Conservation (phyloP, 1,284 basidiomycete species). For the Termitomyces sp. region DNA sequence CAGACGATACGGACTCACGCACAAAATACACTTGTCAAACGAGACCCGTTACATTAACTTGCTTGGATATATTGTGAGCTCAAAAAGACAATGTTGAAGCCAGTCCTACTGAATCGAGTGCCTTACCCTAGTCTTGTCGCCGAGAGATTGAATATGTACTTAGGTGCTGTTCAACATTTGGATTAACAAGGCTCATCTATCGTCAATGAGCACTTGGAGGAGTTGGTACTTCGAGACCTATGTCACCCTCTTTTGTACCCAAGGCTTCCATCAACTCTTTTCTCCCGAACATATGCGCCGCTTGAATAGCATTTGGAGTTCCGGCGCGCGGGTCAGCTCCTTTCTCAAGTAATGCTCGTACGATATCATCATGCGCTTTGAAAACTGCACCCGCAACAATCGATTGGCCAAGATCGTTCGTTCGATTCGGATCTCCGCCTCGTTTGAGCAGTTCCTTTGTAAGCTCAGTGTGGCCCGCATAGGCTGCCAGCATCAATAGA, state of each 20-base stretch:
- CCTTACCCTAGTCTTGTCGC: not conserved
- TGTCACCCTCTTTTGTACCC: constrained; percentile 54
- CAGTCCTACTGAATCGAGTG: not conserved
- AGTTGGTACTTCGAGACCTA: constrained; percentile 27
- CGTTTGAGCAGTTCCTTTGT: constrained; percentile 48
- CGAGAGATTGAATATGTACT: not conserved
- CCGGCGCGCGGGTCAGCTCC: constrained; percentile 71
- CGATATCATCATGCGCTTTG: constrained; percentile 63
- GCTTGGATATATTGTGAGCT: not conserved
- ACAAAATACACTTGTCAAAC: constrained; percentile 68
- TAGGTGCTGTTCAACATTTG: not conserved
- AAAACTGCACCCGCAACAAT: constrained; percentile 81
- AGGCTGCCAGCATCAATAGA: constrained; percentile 79
- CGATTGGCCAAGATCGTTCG: constrained; percentile 77
- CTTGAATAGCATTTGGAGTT: constrained; percentile 69
- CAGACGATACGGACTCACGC: constrained; percentile 76
- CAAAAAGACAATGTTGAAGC: not conserved
- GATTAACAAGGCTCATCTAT: not conserved
- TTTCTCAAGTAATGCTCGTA: constrained; percentile 51
- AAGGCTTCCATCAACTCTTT: constrained; percentile 49
- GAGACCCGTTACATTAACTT: constrained; percentile 9
- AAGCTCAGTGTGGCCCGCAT: constrained; percentile 66
- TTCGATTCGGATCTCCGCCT: constrained; percentile 64
- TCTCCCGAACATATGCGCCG: constrained; percentile 62
- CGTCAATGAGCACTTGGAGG: constrained; percentile 14